Percentiles rank a stretch among this genome's conserved stretches.
phyloP scores from a whole-genome alignment of 2,329 filamentous ascomycete genomes.

The Ceratocystis huliohia region DNA sequence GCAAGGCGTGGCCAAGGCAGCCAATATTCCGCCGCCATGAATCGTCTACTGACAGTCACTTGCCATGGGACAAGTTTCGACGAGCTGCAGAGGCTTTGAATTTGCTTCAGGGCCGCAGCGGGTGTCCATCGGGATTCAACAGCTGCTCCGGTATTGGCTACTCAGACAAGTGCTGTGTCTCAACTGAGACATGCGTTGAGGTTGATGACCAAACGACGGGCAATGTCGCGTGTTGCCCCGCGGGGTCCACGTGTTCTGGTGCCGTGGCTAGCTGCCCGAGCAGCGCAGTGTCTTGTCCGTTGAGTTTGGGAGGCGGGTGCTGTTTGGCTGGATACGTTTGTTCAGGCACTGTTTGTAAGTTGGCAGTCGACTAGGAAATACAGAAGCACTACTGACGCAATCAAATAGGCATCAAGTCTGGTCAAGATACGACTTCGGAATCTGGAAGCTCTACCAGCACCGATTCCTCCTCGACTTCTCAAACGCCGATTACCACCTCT shows the following conservation, averaged over 20 bases:
- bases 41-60: constrained; percentile 18
- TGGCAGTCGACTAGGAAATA: neutral
- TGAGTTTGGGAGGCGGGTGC: constrained; percentile 57
- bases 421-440: constrained; percentile 26
- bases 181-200: constrained; percentile 51
- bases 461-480: constrained; percentile 22
- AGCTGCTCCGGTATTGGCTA: constrained; percentile 52
- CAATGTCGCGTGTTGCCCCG: constrained; percentile 62
- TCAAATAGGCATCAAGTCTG: constrained; percentile 17
- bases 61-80: constrained; percentile 25
- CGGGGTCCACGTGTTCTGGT: constrained; percentile 50
- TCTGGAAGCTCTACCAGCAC: constrained; percentile 24
- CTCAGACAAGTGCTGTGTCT: constrained; percentile 59
- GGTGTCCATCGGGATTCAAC: constrained; percentile 55
- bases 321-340: constrained; percentile 62
- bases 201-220: constrained; percentile 51
- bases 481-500: constrained; percentile 32
- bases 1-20: constrained; percentile 25
- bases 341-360: constrained; percentile 56
- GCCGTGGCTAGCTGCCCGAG: constrained; percentile 47
- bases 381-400: constrained; percentile 5
- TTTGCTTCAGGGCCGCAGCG: constrained; percentile 44
- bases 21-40: constrained; percentile 13
- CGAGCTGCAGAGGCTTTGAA: constrained; percentile 37
- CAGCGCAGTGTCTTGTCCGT: constrained; percentile 52